A percentile compares a stretch with the other conserved stretches of the same genome.
Conservation (phyloP, 768 basidiomycete genomes). For the Crepidotus variabilis region DNA sequence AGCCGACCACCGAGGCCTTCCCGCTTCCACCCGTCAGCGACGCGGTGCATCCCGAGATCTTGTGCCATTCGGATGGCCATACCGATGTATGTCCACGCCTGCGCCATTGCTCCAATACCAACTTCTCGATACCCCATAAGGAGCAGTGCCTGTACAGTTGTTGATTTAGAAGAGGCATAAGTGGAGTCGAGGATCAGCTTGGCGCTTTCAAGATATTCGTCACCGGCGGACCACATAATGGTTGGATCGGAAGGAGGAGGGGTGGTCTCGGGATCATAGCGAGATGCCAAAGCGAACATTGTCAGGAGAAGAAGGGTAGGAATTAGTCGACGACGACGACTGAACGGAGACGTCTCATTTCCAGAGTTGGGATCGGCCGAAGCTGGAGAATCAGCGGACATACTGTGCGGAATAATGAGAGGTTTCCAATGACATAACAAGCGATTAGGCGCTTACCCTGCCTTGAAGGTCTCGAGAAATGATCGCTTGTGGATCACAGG, state of each 20-base stretch:
- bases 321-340: conserved; percentile 40
- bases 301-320: conserved; percentile 69
- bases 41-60: conserved; percentile 80
- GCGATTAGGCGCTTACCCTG: conserved; percentile 25
- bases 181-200: conserved; percentile 61
- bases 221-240: conserved; percentile 81
- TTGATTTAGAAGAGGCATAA: conserved; percentile 68
- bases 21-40: conserved; percentile 74
- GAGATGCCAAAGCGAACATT: conserved; percentile 83
- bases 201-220: conserved; percentile 64
- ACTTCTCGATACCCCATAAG: conserved; percentile 83
- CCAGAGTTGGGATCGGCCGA: conserved; percentile 12
- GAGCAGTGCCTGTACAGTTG: conserved; percentile 76
- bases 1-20: conserved; percentile 50
- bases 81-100: conserved; percentile 82
- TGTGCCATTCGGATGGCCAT: conserved; percentile 94
- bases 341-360: conserved; percentile 29
- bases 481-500: conserved; percentile 72
- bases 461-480: conserved; percentile 57
- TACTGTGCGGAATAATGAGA: conserved; percentile 5
- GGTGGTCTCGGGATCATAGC: conserved; percentile 43
- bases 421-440: not conserved
- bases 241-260: conserved; percentile 40
- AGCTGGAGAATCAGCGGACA: conserved; percentile 13
- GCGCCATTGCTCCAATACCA: conserved; percentile 86